Conservation (phyloP, 2,329 filamentous ascomycete species). For the Diplodia intermedia region DNA sequence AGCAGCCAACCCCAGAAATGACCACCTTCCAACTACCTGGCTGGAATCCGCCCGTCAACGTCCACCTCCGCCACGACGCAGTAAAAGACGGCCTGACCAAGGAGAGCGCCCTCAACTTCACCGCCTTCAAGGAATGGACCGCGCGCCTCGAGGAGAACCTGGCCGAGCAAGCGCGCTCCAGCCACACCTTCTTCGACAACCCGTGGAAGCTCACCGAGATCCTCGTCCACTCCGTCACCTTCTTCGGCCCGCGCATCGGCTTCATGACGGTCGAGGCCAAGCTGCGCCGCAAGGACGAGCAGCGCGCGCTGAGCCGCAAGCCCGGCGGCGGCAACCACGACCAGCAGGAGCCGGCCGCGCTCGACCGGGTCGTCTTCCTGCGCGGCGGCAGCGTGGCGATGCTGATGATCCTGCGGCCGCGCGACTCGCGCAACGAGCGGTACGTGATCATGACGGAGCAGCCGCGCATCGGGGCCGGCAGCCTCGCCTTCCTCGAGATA, state of each 20-base stretch:
- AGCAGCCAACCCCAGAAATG: not conserved
- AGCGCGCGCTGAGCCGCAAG: slow-evolving; percentile 40
- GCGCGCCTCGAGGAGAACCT: not conserved
- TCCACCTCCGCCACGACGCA: not conserved
- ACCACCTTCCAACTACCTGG: not conserved
- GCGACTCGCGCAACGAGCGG: slow-evolving; percentile 57
- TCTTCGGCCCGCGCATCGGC: not conserved
- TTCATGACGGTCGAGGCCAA: slow-evolving; percentile 36
- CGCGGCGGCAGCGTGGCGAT: slow-evolving; percentile 63
- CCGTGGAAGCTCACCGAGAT: not conserved
- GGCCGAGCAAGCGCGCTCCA: not conserved
- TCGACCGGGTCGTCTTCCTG: slow-evolving; percentile 61
- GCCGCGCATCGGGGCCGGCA: slow-evolving; percentile 60
- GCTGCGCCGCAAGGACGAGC: not conserved
- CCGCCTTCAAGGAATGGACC: not conserved
- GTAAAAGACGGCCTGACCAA: not conserved
- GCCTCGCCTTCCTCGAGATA: slow-evolving; percentile 59
- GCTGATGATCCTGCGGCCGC: slow-evolving; percentile 60
- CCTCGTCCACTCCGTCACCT: not conserved
- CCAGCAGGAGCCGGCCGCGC: no score
- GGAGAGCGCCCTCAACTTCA: not conserved
- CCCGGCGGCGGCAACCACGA: no score
- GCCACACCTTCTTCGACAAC: not conserved
- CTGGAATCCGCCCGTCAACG: not conserved
- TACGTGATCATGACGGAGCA: slow-evolving; percentile 62